Conservation (phyloP, 371 early-diverging fungal species). For the Zancudomyces culisetae region DNA sequence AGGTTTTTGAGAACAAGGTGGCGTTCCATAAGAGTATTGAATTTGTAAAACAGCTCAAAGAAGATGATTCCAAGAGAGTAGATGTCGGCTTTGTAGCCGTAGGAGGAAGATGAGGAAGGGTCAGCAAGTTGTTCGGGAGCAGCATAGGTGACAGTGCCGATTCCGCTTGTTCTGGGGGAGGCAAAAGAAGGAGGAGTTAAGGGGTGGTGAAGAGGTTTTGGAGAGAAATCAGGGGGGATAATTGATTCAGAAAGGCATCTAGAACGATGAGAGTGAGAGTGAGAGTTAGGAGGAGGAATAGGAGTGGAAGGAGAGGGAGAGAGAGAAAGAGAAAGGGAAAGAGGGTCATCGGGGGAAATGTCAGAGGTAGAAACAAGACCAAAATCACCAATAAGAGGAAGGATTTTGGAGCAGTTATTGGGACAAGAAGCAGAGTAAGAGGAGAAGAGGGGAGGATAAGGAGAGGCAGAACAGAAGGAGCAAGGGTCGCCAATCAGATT, state of each 20-base stretch:
- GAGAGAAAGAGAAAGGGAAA: not conserved
- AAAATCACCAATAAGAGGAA: slow-evolving; percentile 78
- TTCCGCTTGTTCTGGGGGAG: slow-evolving; percentile 26
- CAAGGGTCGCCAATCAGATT: slow-evolving; percentile 73
- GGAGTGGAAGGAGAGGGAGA: not conserved
- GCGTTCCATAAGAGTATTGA: slow-evolving; percentile 66
- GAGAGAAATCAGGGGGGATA: not conserved
- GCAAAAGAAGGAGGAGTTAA: not conserved
- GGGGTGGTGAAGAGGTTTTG: not conserved
- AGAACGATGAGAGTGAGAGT: not conserved
- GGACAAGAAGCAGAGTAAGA: not conserved
- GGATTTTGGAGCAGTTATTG: slow-evolving; percentile 4
- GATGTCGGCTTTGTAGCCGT: slow-evolving; percentile 63
- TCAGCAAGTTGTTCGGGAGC: slow-evolving; percentile 76
- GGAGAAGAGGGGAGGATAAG: not conserved
- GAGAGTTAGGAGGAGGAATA: not conserved
- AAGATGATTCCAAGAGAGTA: slow-evolving; percentile 57
- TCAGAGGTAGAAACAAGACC: slow-evolving; percentile 63
- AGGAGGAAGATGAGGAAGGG: slow-evolving; percentile 46
- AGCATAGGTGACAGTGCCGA: slow-evolving; percentile 74
- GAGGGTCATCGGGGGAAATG: not conserved
- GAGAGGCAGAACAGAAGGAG: not conserved
- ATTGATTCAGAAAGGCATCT: not conserved
- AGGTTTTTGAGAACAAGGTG: slow-evolving; percentile 36
- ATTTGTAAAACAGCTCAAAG: slow-evolving; percentile 54